Conservation (phyloP, 2,329 filamentous ascomycete species). For the Neofusicoccum sp. region DNA sequence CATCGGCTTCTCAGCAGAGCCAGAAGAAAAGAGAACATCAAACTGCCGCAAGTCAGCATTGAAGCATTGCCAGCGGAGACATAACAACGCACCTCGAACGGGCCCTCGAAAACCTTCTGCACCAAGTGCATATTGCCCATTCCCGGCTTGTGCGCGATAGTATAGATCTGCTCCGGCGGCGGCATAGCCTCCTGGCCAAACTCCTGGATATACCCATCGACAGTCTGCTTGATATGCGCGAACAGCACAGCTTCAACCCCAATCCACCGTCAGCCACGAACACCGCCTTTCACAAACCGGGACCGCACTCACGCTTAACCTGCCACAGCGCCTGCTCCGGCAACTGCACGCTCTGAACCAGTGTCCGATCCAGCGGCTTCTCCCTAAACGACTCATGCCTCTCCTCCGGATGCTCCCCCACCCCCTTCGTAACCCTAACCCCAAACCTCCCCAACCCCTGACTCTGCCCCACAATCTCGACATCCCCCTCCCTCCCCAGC, state of each 20-base stretch:
- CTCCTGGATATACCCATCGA: conserved; percentile 58
- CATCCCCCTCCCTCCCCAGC: conserved; percentile 57
- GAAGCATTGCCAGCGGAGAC: background rate
- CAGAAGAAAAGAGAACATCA: conserved; percentile 85
- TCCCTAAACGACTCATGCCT: conserved; percentile 63
- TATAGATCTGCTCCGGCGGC: conserved; percentile 82
- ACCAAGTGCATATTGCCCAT: conserved; percentile 80
- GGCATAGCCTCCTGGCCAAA: conserved; percentile 67
- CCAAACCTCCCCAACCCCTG: conserved; percentile 75
- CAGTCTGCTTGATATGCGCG: conserved; percentile 60
- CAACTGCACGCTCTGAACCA: conserved; percentile 69
- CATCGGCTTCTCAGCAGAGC: conserved; percentile 57
- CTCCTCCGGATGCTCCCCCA: conserved; percentile 56
- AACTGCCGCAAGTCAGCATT: conserved; percentile 56
- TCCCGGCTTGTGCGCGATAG: conserved; percentile 66
- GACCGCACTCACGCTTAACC: conserved; percentile 58
- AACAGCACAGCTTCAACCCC: conserved; percentile 61
- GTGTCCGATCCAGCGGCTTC: conserved; percentile 72
- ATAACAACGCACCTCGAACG: conserved; percentile 61
- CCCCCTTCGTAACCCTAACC: conserved; percentile 72
- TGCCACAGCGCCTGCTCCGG: conserved; percentile 77
- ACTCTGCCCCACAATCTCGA: conserved; percentile 70
- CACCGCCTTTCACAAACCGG: background rate
- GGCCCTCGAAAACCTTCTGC: conserved; percentile 86
- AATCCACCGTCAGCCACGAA: background rate